Conservation (phyloP, 352 stramenopile genomes). For the Blastocystis hominis region DNA sequence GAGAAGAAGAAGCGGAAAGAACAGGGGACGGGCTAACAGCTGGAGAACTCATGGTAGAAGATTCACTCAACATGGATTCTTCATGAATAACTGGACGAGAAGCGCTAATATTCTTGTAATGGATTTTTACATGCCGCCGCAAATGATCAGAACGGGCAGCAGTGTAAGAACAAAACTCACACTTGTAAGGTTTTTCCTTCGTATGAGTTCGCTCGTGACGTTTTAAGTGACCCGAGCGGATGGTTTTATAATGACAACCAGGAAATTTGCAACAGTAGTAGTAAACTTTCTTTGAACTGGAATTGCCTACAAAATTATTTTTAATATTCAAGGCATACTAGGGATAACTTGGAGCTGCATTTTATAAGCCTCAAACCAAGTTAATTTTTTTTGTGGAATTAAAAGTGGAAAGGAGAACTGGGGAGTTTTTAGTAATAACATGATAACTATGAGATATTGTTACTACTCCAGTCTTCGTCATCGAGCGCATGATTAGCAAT, state of each 20-base stretch:
- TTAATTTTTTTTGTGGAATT: neutral
- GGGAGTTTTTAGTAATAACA: neutral
- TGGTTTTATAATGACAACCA: slow-evolving; percentile 55
- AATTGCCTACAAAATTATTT: neutral
- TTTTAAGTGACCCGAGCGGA: slow-evolving; percentile 52
- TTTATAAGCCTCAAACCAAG: neutral
- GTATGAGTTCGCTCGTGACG: slow-evolving; percentile 55
- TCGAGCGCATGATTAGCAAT: neutral
- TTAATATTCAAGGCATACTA: neutral
- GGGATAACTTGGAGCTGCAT: neutral
- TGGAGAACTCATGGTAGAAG: neutral
- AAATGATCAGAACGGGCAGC: slow-evolving; percentile 54
- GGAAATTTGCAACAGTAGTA: slow-evolving; percentile 55
- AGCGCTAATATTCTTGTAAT: slow-evolving; percentile 48
- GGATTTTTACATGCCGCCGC: slow-evolving; percentile 52
- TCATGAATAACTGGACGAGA: neutral
- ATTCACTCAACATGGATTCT: neutral
- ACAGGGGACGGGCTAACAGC: slow-evolving; percentile 22
- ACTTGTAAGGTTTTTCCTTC: slow-evolving; percentile 56
- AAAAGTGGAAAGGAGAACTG: slow-evolving; percentile 16
- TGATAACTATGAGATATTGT: neutral
- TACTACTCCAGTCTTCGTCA: neutral
- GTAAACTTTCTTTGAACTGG: slow-evolving; percentile 29
- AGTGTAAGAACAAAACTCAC: slow-evolving; percentile 38
- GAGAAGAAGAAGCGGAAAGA: slow-evolving; percentile 41